Evolutionary conservation across 1,284 basidiomycete species (phyloP).

Genomic region (Naganishia albida): DNA sequence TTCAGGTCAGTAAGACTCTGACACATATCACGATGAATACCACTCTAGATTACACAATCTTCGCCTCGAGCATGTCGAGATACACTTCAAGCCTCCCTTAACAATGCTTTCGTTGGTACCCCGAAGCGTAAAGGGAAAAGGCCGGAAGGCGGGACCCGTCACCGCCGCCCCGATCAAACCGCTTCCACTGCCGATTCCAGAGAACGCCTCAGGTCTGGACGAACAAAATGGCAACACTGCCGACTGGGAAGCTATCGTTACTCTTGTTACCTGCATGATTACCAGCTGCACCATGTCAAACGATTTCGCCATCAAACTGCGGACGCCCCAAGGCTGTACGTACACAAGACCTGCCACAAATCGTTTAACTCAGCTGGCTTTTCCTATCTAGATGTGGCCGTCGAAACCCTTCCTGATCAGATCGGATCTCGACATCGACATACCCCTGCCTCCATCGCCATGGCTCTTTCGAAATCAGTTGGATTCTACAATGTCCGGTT

Average conservation of each 20-base stretch:
- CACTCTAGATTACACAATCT: too few species aligned
- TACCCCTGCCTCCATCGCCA: constrained; percentile 18
- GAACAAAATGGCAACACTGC: background rate
- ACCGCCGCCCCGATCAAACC: background rate
- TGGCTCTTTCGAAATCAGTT: constrained; percentile 1
- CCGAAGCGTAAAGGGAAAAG: constrained; percentile 18
- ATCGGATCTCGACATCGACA: background rate
- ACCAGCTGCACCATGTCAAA: constrained; percentile 13
- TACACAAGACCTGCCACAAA: background rate
- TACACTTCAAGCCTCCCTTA: too few species aligned
- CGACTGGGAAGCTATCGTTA: background rate
- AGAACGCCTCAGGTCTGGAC: background rate
- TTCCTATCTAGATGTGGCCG: background rate
- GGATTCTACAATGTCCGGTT: constrained; percentile 11
- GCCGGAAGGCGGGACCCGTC: background rate
- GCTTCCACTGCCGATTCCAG: background rate
- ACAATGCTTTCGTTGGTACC: constrained; percentile 4
- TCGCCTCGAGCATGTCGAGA: too few species aligned
- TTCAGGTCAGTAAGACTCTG: too few species aligned
- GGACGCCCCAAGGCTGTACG: constrained; percentile 27
- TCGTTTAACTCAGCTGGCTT: background rate
- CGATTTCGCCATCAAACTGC: constrained; percentile 4
- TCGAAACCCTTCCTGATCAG: background rate
- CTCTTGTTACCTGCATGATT: constrained; percentile 9
- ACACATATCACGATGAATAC: too few species aligned